These are phyloP conservation scores for Saccharomycopsis babjevae DNA, from an alignment of 805 yeast genomes.

Conservation along the genomic window DNA sequence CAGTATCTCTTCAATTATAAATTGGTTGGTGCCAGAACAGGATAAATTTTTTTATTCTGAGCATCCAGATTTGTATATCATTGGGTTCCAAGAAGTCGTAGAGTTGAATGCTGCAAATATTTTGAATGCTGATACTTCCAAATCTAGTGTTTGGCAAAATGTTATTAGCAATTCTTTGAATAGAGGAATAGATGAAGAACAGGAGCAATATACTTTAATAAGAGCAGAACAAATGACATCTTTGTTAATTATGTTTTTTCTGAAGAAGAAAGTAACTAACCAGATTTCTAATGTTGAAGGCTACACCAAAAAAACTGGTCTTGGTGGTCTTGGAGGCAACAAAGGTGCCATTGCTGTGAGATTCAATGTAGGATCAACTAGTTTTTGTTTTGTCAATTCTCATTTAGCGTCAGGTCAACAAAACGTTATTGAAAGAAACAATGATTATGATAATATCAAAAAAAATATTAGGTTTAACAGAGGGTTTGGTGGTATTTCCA, in stretches of 20 bases:
- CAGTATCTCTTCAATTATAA: conserved; percentile 8
- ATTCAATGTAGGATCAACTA: conserved; percentile 69
- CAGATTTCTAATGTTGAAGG: conserved; percentile 80
- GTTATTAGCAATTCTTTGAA: conserved; percentile 55
- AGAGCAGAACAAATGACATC: conserved; percentile 73
- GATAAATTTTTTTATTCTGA: conserved; percentile 26
- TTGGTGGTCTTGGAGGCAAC: conserved; percentile 95
- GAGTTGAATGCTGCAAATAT: conserved; percentile 90
- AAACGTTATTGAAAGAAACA: conserved; percentile 75
- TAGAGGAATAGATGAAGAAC: conserved; percentile 33
- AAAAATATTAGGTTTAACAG: conserved; percentile 73
- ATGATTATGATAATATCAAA: conserved; percentile 67
- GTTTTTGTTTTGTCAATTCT: conserved; percentile 77
- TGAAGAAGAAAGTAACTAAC: conserved; percentile 36
- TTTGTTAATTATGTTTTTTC: conserved; percentile 53
- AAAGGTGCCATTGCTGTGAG: conserved; percentile 95
- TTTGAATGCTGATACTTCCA: conserved; percentile 72
- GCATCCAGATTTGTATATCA: conserved; percentile 71
- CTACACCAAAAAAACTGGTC: conserved; percentile 88
- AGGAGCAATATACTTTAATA: conserved; percentile 43
- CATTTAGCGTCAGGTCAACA: conserved; percentile 90
- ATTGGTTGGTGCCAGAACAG: conserved; percentile 77
- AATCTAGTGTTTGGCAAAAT: conserved; percentile 70
- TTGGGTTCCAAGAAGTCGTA: conserved; percentile 91
- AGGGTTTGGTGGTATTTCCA: conserved; percentile 47